Evolutionary conservation across 2,329 filamentous ascomycete genomes (phyloP), one percentile per base, ranked within the genome.

Genomic region (Niveomyces coronatus): DNA sequence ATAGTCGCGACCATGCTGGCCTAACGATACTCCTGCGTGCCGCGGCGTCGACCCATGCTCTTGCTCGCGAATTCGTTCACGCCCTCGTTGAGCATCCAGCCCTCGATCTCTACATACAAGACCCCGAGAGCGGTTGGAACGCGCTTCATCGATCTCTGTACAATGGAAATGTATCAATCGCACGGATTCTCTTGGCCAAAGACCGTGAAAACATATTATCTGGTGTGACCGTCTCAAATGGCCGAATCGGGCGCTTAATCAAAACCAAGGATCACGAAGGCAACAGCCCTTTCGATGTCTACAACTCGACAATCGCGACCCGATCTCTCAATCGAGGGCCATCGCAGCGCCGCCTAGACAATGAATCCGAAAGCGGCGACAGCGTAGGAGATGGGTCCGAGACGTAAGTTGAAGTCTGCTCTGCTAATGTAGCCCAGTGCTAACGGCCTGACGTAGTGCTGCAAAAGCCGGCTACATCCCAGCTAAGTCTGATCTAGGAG

Each of bases 181-280:
- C 91, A 3, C 78, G 86, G 32, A 68, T 85, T 15, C 76, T 98
- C 22, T 68, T 98, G 46, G 76, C 82, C 36, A 81, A 82, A 47
- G 89, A 95, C 55, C 68, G 79, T 16, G 73, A 71, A 26, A 77
- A 87, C 38, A 51, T 71, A 47, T 67, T 61, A 4, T 68, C 77
- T 29, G 78, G 79, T 45, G 74, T 75, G 6, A 65, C 71, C 14
- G 70, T 70, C 17, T 71, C 69, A 11, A 66, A 74, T 14, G 68
- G 76, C 47, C 76, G 76, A 50, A 74, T 79, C 22, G 79, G 81
- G 9, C 81, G 80, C 19, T 64, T 96, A 29, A 88, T 95, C 52
- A 95, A 94, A 63, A 85, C 91, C 36, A 98, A 96, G 58, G 91
- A 98, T 53, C 79, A 84, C 42, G 91, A 96, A 60, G 89, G 89